These are phyloP conservation scores for Xenoacremonium recifei DNA, from an alignment of 2,329 filamentous ascomycete genomes.

Conservation along the genomic window DNA sequence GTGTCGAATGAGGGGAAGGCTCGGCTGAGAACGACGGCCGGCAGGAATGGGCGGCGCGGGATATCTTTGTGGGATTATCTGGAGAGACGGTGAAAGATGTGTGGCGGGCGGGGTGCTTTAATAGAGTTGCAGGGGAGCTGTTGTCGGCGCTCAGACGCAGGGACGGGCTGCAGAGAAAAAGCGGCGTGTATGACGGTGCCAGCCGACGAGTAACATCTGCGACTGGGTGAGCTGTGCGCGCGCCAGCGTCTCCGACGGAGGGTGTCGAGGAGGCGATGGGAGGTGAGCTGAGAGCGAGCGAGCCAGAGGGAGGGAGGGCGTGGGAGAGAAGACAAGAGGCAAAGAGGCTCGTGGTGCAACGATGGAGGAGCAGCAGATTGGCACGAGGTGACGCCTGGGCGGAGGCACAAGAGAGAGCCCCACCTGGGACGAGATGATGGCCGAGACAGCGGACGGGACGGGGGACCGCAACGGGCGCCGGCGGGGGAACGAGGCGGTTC, in stretches of 20 bases:
- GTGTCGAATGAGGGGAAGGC: too few relatives aligned
- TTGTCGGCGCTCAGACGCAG: slow-evolving; percentile 25
- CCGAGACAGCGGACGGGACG: slow-evolving; percentile 27
- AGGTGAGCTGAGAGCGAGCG: too few relatives aligned
- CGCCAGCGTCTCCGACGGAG: slow-evolving; percentile 27
- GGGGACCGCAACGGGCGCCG: slow-evolving; percentile 15
- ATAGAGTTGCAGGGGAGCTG: slow-evolving; percentile 18
- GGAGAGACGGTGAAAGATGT: slow-evolving; percentile 19
- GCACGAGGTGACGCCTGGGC: slow-evolving; percentile 30
- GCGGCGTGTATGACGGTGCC: slow-evolving; percentile 26
- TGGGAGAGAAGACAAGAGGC: background rate
- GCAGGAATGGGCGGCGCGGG: slow-evolving; percentile 3
- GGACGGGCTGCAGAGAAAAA: slow-evolving; percentile 24
- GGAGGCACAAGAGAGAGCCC: slow-evolving; percentile 29
- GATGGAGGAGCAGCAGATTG: slow-evolving; percentile 30
- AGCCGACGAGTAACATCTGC: slow-evolving; percentile 29
- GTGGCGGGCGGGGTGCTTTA: slow-evolving; percentile 28
- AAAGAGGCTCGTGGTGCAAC: slow-evolving; percentile 31
- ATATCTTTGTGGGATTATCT: slow-evolving; percentile 12
- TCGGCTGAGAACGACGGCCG: background rate
- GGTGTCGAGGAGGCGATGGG: slow-evolving; percentile 13
- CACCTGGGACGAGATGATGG: slow-evolving; percentile 33
- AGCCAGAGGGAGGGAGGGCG: background rate
- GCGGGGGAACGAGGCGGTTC: too few relatives aligned
- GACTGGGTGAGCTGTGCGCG: slow-evolving; percentile 23